Conservation (phyloP, 2,329 filamentous ascomycete genomes). For the Claviceps monticola region DNA sequence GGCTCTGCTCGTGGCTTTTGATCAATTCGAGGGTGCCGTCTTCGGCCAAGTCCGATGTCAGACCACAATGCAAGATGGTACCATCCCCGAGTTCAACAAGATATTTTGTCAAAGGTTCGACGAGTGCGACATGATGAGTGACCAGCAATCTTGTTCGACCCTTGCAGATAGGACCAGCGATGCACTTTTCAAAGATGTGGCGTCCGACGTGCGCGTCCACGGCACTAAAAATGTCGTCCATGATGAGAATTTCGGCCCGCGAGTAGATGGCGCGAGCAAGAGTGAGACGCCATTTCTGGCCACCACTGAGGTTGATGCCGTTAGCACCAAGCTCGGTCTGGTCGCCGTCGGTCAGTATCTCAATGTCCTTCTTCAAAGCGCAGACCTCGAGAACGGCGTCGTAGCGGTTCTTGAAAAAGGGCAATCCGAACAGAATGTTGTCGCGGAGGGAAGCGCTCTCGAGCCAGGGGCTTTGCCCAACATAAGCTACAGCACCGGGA, state of each 20-base stretch:
- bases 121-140: slow-evolving; percentile 65
- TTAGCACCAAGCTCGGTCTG: slow-evolving; percentile 72
- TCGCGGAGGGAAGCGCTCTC: slow-evolving; percentile 68
- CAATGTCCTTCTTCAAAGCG: slow-evolving; percentile 60
- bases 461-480: slow-evolving; percentile 73
- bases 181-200: slow-evolving; percentile 63
- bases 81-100: slow-evolving; percentile 61
- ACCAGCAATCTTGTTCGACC: slow-evolving; percentile 65
- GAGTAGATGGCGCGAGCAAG: slow-evolving; percentile 72
- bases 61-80: slow-evolving; percentile 46
- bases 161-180: slow-evolving; percentile 54
- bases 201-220: slow-evolving; percentile 71
- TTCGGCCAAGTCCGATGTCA: slow-evolving; percentile 48
- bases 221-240: slow-evolving; percentile 76
- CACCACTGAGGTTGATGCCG: slow-evolving; percentile 72
- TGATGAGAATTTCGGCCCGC: slow-evolving; percentile 57
- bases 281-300: slow-evolving; percentile 71
- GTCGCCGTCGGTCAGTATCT: slow-evolving; percentile 64
- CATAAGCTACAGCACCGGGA: slow-evolving; percentile 55
- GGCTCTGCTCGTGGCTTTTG: slow-evolving; percentile 38
- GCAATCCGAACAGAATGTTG: slow-evolving; percentile 67
- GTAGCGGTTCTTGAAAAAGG: slow-evolving; percentile 56
- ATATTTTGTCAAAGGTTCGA: slow-evolving; percentile 57
- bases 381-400: slow-evolving; percentile 57
- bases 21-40: slow-evolving; percentile 43